Evolutionary conservation across 73 alveolate species (phyloP), one percentile per base, ranked within the genome.

Genomic region (Tetrahymena elliotti): DNA sequence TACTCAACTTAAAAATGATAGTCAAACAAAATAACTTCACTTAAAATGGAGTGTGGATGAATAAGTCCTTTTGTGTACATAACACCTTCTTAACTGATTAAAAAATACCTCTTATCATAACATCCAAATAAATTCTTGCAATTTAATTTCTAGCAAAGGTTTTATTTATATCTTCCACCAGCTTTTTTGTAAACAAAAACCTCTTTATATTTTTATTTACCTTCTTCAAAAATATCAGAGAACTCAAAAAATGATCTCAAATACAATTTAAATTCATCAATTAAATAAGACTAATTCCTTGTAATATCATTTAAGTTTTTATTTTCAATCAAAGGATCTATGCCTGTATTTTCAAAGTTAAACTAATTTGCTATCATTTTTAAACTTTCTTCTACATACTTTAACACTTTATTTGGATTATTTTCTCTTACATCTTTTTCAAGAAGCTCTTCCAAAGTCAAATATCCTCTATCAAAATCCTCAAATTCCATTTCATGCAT

Each of bases 21-120:
- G 52, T 94, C 97, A 68, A 97, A 96, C 34, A 82, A 52, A 83
- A 97, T 82, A 37, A 93, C 96, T 40, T 97, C 98, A 38, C 93
- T 93, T 18, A 96, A 22, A 35, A 53, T 38, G 33, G 82, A 35
- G 8, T 52, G 53, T 35, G 53, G 41, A 8, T 40, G 41, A 38
- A 37, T 93, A 33, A 35, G 33, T 4, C 84, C 84, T 93, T 93
- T 93, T 33, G 83, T n/a, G 83, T 94, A 94, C 95, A 38, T 96
- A 40, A 95, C 93, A 53, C 96, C 94, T 8, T 94, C 47, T 22
- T 52, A 52, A 13, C 93, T 94, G 38, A 95, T 83, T 35, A 34
- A 20, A 35, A 95, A 84, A 34, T 96, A 95, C 36, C 97, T 93
- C 93, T 53, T 95, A 13, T 37, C 38, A 33, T 97, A 93, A 10